Conservation (phyloP, 805 yeast species). For the Metschnikowia dekortorum region DNA sequence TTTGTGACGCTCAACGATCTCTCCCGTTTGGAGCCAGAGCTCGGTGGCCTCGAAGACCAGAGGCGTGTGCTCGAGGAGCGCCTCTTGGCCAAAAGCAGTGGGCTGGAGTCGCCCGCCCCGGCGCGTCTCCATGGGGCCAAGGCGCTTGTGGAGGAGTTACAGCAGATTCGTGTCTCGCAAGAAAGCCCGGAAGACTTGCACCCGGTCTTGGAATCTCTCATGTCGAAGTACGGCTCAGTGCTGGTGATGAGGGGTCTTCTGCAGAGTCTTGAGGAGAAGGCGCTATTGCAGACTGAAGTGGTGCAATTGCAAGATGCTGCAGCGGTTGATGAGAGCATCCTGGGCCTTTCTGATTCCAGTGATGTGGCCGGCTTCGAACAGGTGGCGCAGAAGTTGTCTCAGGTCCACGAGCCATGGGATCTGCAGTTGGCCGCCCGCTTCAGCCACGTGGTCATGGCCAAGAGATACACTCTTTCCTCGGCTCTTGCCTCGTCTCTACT, state of each 20-base stretch:
- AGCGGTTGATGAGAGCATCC: constrained; percentile 3
- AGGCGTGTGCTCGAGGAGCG: background rate
- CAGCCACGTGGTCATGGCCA: constrained; percentile 3
- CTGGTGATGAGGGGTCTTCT: background rate
- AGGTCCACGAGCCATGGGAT: background rate
- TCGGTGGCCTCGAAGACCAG: background rate
- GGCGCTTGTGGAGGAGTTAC: background rate
- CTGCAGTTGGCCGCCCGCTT: constrained; percentile 1
- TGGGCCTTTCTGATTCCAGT: constrained; percentile 1
- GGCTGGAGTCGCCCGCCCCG: background rate
- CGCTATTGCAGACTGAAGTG: background rate
- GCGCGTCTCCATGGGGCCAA: background rate
- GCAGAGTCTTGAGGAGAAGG: background rate
- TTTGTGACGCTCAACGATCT: constrained; percentile 35
- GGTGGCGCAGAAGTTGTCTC: constrained; percentile 5
- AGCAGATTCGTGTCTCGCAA: background rate
- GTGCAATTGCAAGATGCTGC: constrained; percentile 3
- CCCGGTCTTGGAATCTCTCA: background rate
- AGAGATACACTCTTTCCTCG: constrained; percentile 8
- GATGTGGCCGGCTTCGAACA: constrained; percentile 10
- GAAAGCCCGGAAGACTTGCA: background rate
- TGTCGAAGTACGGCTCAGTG: background rate
- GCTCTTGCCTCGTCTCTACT: constrained; percentile 12
- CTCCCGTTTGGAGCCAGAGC: constrained; percentile 3
- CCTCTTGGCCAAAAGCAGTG: background rate